phyloP scores from a whole-genome alignment of 371 early-diverging fungal genomes.

The Paraphysoderma sedebokerense region DNA sequence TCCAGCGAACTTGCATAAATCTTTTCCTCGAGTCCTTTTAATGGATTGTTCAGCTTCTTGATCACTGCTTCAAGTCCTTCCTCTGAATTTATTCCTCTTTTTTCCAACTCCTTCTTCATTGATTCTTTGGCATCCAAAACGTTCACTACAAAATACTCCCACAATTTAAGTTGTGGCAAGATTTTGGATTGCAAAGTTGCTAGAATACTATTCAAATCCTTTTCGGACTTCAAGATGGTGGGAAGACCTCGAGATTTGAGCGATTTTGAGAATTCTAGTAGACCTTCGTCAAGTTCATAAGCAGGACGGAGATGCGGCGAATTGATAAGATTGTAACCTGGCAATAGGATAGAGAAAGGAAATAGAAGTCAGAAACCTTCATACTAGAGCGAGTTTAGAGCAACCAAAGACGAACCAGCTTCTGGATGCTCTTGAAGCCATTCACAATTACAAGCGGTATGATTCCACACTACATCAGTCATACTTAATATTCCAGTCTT shows the following conservation, averaged over 20 bases:
- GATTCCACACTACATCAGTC: conserved; percentile 96
- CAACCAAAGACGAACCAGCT: conserved; percentile 26
- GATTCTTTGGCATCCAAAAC: conserved; percentile 11
- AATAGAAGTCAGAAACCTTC: background rate
- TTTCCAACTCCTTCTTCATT: too few species aligned
- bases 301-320: conserved; percentile 87
- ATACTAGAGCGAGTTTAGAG: background rate
- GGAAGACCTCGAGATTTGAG: conserved; percentile 15
- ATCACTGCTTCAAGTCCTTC: too few species aligned
- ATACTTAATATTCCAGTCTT: conserved; percentile 50
- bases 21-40: too few species aligned
- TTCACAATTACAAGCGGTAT: conserved; percentile 72
- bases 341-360: background rate
- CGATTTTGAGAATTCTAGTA: conserved; percentile 44
- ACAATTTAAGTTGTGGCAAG: conserved; percentile 51
- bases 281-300: conserved; percentile 74
- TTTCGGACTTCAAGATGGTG: conserved; percentile 28
- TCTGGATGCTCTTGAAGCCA: conserved; percentile 91
- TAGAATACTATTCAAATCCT: conserved; percentile 47
- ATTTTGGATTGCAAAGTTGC: conserved; percentile 31
- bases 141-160: conserved; percentile 76
- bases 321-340: conserved; percentile 82
- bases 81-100: too few species aligned
- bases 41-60: too few species aligned
- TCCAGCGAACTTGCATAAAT: too few species aligned